Percentiles rank a stretch among this genome's conserved stretches.
Evolutionary conservation across 2,329 filamentous ascomycete genomes (phyloP).

Genomic region (Xylariaceae sp.): DNA sequence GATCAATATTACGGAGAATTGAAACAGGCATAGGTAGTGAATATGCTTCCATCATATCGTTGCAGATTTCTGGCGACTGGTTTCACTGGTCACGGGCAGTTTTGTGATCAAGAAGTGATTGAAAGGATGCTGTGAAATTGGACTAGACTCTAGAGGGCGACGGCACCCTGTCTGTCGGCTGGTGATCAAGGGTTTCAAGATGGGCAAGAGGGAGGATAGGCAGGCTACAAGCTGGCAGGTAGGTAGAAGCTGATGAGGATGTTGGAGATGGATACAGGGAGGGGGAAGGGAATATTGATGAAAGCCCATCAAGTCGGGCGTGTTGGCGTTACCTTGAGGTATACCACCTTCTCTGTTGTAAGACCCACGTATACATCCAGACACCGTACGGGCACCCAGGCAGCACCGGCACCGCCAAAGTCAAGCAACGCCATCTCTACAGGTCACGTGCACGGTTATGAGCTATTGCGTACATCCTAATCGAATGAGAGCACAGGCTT

Average conservation of each 20-base stretch:
- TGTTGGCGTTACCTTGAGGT: conserved; percentile 32
- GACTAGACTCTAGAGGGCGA: no score
- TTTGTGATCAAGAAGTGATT: conserved; percentile 7
- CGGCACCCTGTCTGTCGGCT: not conserved
- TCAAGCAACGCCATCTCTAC: conserved; percentile 5
- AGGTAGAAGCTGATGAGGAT: not conserved
- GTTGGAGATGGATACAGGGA: conserved; percentile 7
- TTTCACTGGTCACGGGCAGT: not conserved
- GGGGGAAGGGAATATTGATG: conserved; percentile 5
- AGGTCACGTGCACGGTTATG: conserved; percentile 25
- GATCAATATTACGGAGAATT: conserved; percentile 11
- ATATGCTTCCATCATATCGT: conserved; percentile 15
- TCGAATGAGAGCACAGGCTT: conserved; percentile 29
- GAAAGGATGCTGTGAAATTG: not conserved
- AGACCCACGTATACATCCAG: not conserved
- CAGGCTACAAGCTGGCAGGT: not conserved
- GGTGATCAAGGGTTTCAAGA: not conserved
- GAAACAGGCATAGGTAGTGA: conserved; percentile 14
- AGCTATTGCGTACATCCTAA: conserved; percentile 20
- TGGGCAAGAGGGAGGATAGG: not conserved
- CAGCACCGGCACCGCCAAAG: not conserved
- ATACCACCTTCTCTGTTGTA: conserved; percentile 4
- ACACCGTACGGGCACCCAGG: conserved; percentile 15
- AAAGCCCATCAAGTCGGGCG: conserved; percentile 4
- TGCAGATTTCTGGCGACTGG: conserved; percentile 1